These are phyloP conservation scores for Dalbergia cultrata DNA, from an alignment of 306 rosid genomes.

Conservation along the genomic window DNA sequence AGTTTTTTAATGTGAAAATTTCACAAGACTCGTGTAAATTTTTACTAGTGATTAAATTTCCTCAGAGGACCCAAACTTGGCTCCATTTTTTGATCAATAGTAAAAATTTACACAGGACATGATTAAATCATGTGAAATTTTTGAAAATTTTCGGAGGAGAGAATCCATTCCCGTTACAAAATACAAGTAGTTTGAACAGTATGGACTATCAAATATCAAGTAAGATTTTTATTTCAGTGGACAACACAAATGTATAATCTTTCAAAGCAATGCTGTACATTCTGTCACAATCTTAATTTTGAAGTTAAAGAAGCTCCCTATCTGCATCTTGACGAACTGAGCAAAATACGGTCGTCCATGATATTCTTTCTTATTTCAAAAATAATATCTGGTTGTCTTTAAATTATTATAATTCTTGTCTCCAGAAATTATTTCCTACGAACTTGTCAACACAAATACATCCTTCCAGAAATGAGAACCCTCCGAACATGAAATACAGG, in stretches of 20 bases:
- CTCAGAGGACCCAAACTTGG: too few relatives aligned
- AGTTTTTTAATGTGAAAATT: too few relatives aligned
- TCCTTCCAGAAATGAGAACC: constrained; percentile 31
- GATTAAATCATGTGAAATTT: too few relatives aligned
- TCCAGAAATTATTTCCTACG: constrained; percentile 29
- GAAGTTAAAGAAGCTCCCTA: neutral
- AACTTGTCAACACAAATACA: neutral
- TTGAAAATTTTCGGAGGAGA: too few relatives aligned
- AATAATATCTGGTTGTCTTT: constrained; percentile 6
- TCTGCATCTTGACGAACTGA: constrained; percentile 6
- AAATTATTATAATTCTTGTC: constrained; percentile 28
- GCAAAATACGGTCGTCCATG: neutral
- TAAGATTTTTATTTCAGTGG: neutral
- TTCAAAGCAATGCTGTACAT: neutral
- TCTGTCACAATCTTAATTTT: neutral
- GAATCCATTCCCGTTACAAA: too few relatives aligned
- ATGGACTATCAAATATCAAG: neutral
- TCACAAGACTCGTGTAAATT: too few relatives aligned
- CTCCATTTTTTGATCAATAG: too few relatives aligned
- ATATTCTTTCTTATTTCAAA: neutral
- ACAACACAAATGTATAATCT: neutral
- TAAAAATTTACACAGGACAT: too few relatives aligned
- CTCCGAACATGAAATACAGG: constrained; percentile 1
- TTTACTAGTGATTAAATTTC: too few relatives aligned
- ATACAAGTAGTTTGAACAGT: neutral